Conservation (phyloP, 371 early-diverging fungal species). For the Homolaphlyctis polyrhiza region DNA sequence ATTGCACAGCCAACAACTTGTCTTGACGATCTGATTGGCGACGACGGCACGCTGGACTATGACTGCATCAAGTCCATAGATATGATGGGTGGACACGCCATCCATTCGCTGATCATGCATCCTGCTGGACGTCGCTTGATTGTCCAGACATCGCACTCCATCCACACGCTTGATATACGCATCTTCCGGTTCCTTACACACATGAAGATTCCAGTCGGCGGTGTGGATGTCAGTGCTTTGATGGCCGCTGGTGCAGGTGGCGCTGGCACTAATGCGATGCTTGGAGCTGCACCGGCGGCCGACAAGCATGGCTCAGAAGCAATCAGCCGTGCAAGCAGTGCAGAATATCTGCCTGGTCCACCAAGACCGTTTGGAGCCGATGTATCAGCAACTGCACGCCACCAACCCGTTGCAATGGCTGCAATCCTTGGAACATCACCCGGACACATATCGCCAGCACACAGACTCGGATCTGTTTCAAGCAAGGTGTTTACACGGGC, state of each 20-base stretch:
- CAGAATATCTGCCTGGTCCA: too few relatives aligned
- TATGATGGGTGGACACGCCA: slow-evolving; percentile 11
- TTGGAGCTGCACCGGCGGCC: not conserved
- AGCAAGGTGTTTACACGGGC: slow-evolving; percentile 8
- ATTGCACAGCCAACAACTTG: not conserved
- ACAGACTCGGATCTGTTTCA: not conserved
- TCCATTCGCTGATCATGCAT: slow-evolving; percentile 26
- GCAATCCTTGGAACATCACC: too few relatives aligned
- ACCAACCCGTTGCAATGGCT: too few relatives aligned
- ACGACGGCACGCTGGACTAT: slow-evolving; percentile 4
- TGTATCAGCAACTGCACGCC: too few relatives aligned
- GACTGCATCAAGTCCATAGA: slow-evolving; percentile 30
- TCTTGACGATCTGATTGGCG: slow-evolving; percentile 2
- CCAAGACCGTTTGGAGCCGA: too few relatives aligned
- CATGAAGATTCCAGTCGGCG: not conserved
- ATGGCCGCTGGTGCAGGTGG: too few relatives aligned
- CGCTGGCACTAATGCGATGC: too few relatives aligned
- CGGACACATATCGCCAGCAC: not conserved
- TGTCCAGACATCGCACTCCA: slow-evolving; percentile 12
- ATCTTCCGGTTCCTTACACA: slow-evolving; percentile 25
- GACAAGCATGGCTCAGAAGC: too few relatives aligned
- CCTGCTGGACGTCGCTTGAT: slow-evolving; percentile 25
- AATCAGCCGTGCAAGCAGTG: too few relatives aligned
- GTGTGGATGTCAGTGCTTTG: too few relatives aligned
- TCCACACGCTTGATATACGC: slow-evolving; percentile 32